These are phyloP conservation scores for Albifimbria verrucaria DNA, from an alignment of 2,329 filamentous ascomycete species.

Conservation along the genomic window DNA sequence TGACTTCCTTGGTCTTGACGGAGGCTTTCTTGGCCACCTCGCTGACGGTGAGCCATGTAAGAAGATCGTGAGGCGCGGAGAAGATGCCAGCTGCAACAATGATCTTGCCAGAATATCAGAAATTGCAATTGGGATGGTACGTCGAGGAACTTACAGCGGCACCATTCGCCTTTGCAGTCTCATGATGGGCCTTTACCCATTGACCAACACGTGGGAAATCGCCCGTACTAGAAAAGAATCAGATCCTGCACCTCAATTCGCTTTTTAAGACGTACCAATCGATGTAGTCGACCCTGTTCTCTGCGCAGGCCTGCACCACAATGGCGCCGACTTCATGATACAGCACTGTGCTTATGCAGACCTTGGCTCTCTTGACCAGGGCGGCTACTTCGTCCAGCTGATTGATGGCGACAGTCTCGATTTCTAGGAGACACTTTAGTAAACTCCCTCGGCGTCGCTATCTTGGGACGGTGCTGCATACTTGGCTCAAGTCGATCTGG, in stretches of 20 bases:
- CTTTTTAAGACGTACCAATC: conserved; percentile 11
- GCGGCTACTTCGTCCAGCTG: background rate
- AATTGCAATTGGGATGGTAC: background rate
- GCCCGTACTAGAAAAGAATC: too few relatives aligned
- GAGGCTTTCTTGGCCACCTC: background rate
- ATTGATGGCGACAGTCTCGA: background rate
- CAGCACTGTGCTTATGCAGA: conserved; percentile 1
- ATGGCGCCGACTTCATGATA: background rate
- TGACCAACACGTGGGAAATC: background rate
- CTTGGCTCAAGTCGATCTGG: background rate
- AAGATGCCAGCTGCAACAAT: background rate
- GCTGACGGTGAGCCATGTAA: background rate
- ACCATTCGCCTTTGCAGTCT: background rate
- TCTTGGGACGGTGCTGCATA: background rate
- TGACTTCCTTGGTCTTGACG: conserved; percentile 1
- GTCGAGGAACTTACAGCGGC: background rate
- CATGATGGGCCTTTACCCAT: background rate
- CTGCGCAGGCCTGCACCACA: conserved; percentile 14
- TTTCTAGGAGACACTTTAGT: background rate
- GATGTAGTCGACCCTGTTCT: conserved; percentile 17
- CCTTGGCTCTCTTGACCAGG: background rate
- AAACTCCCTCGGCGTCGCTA: background rate
- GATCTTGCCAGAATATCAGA: background rate
- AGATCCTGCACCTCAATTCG: background rate
- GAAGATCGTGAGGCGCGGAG: background rate